Evolutionary conservation across 169 alveolate genomes (phyloP).

Genomic region (Cryptosporidium bovis): DNA sequence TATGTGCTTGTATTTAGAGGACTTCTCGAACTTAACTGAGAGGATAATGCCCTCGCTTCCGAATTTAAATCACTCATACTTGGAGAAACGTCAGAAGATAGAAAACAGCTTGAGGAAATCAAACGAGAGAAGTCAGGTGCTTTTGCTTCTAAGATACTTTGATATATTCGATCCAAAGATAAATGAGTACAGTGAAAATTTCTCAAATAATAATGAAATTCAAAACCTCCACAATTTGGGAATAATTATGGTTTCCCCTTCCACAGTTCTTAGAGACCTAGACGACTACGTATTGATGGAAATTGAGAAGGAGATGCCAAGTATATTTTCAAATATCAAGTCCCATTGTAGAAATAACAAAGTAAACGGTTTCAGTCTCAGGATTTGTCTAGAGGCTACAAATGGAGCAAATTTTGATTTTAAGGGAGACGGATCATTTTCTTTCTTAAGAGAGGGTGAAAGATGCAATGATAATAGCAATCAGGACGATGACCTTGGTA

Average conservation of each 20-base stretch:
- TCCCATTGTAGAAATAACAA: neutral
- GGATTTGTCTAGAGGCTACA: constrained; percentile 34
- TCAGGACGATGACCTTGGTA: too few relatives aligned
- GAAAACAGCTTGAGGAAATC: constrained; percentile 32
- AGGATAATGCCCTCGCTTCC: constrained; percentile 18
- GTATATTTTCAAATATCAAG: neutral
- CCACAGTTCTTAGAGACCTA: constrained; percentile 28
- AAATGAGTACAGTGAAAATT: constrained; percentile 13
- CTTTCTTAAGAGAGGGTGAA: too few relatives aligned
- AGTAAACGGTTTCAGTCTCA: constrained; percentile 17
- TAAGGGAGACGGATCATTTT: too few relatives aligned
- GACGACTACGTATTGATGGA: constrained; percentile 66
- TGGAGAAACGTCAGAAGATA: constrained; percentile 39
- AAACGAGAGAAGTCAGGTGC: constrained; percentile 27
- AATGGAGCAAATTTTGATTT: too few relatives aligned
- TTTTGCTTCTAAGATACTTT: constrained; percentile 50
- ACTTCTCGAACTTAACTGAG: neutral
- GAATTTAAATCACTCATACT: constrained; percentile 12
- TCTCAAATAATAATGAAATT: constrained; percentile 9
- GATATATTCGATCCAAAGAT: constrained; percentile 29
- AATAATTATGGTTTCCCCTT: constrained; percentile 48
- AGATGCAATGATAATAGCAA: too few relatives aligned
- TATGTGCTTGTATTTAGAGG: constrained; percentile 49
- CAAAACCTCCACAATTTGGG: constrained; percentile 38
- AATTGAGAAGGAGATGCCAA: constrained; percentile 34